Evolutionary conservation across 352 stramenopile species (phyloP).

Genomic region (Hyaloperonospora brassicae): DNA sequence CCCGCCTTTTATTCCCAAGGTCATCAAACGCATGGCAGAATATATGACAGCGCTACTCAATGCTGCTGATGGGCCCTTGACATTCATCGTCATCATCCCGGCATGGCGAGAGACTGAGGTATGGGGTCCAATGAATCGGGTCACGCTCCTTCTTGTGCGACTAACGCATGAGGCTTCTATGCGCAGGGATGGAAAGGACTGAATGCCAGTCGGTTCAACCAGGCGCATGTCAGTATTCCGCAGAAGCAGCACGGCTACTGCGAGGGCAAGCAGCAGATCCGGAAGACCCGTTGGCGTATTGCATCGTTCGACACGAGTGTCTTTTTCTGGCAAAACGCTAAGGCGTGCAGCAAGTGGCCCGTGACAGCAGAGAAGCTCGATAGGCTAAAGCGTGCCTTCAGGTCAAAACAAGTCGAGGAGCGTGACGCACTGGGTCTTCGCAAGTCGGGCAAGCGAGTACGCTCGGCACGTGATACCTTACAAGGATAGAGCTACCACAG

Average conservation of each 20-base stretch:
- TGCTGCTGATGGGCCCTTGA: slow-evolving; percentile 50
- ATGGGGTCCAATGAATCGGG: not conserved
- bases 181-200: slow-evolving; percentile 71
- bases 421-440: slow-evolving; percentile 57
- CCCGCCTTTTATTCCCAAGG: slow-evolving; percentile 89
- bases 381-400: slow-evolving; percentile 53
- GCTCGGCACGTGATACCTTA: slow-evolving; percentile 18
- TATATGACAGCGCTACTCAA: slow-evolving; percentile 82
- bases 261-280: slow-evolving; percentile 88
- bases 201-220: slow-evolving; percentile 64
- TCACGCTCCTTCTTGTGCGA: not conserved
- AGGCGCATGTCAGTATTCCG: slow-evolving; percentile 58
- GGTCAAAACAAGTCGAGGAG: slow-evolving; percentile 73
- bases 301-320: slow-evolving; percentile 93
- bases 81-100: slow-evolving; percentile 90
- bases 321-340: slow-evolving; percentile 93
- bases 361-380: slow-evolving; percentile 50
- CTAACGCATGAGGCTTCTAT: slow-evolving; percentile 5
- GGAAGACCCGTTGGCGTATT: slow-evolving; percentile 82
- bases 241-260: slow-evolving; percentile 88
- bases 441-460: slow-evolving; percentile 63
- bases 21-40: slow-evolving; percentile 87
- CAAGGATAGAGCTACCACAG: slow-evolving; percentile 14
- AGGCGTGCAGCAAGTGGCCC: slow-evolving; percentile 58
- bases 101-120: slow-evolving; percentile 81